Evolutionary conservation across 495 filamentous ascomycete species (phyloP).

Genomic region (Cercophora samala): DNA sequence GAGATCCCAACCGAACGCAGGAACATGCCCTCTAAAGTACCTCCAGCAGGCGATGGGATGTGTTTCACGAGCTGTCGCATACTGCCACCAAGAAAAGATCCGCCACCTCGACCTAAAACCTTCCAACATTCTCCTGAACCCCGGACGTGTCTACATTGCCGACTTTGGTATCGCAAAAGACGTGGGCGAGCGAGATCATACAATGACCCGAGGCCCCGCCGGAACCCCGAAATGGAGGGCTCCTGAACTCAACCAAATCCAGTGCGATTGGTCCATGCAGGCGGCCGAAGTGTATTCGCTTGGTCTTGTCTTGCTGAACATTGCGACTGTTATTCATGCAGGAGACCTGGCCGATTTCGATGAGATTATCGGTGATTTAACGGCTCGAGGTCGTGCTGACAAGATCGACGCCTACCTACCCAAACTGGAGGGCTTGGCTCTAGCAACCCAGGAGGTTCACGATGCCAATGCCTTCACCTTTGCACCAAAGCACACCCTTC

Average conservation of each 20-base stretch:
- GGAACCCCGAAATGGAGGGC: slow-evolving; percentile 40
- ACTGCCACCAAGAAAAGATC: slow-evolving; percentile 39
- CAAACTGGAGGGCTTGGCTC: slow-evolving; percentile 26
- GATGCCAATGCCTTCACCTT: slow-evolving; percentile 35
- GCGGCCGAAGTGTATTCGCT: slow-evolving; percentile 40
- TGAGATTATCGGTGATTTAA: slow-evolving; percentile 28
- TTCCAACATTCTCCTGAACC: slow-evolving; percentile 40
- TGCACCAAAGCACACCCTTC: slow-evolving; percentile 34
- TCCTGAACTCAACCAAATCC: slow-evolving; percentile 31
- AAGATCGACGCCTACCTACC: slow-evolving; percentile 29
- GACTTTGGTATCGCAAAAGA: slow-evolving; percentile 45
- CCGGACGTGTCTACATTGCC: slow-evolving; percentile 39
- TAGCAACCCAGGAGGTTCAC: slow-evolving; percentile 32
- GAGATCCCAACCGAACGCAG: neutral
- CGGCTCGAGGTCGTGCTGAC: slow-evolving; percentile 23
- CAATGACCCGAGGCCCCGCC: slow-evolving; percentile 32
- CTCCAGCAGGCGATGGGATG: slow-evolving; percentile 38
- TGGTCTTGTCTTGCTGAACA: slow-evolving; percentile 35
- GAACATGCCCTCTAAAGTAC: slow-evolving; percentile 32
- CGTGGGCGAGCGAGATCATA: slow-evolving; percentile 34
- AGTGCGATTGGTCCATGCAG: slow-evolving; percentile 38
- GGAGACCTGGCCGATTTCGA: slow-evolving; percentile 38
- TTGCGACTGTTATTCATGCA: slow-evolving; percentile 34
- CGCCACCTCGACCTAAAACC: slow-evolving; percentile 46
- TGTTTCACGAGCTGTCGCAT: slow-evolving; percentile 39